Conservation (phyloP, 1,284 basidiomycete genomes). For the Termitomyces sp. region DNA sequence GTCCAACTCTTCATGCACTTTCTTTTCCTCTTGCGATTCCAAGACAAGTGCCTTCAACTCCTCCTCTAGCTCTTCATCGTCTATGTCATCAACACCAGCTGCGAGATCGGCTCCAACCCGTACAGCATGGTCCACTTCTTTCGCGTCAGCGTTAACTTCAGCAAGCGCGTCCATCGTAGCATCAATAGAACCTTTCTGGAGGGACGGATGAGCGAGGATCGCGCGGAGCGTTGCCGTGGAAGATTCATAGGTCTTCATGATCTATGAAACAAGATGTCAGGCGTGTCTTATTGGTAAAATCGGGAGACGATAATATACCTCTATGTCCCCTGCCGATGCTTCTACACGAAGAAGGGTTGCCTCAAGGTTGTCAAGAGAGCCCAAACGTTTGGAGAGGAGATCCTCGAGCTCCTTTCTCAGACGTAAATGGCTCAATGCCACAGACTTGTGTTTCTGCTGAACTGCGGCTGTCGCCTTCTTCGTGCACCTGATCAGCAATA, state of each 20-base stretch:
- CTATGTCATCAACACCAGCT: constrained; percentile 41
- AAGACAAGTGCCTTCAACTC: constrained; percentile 49
- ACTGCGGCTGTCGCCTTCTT: constrained; percentile 63
- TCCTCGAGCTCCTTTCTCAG: constrained; percentile 80
- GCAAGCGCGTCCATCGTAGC: constrained; percentile 84
- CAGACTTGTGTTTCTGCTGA: constrained; percentile 61
- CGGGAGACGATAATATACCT: constrained; percentile 44
- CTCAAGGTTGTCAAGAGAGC: constrained; percentile 70
- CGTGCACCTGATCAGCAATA: constrained; percentile 46
- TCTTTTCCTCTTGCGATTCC: constrained; percentile 30
- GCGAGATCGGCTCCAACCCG: constrained; percentile 56
- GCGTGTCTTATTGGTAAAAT: neutral
- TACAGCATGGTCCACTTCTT: constrained; percentile 80
- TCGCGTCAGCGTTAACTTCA: constrained; percentile 75
- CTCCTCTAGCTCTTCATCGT: constrained; percentile 58
- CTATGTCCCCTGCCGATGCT: constrained; percentile 81
- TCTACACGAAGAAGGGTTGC: constrained; percentile 80
- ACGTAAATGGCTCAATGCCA: constrained; percentile 74
- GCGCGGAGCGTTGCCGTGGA: constrained; percentile 73
- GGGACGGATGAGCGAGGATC: constrained; percentile 75
- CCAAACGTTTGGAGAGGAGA: constrained; percentile 69
- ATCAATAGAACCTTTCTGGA: constrained; percentile 76
- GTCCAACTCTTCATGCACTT: constrained; percentile 1
- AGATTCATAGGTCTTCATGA: constrained; percentile 81
- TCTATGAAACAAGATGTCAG: constrained; percentile 38